Conservation (phyloP, 306 rosid species). For the Quercus rubra region DNA sequence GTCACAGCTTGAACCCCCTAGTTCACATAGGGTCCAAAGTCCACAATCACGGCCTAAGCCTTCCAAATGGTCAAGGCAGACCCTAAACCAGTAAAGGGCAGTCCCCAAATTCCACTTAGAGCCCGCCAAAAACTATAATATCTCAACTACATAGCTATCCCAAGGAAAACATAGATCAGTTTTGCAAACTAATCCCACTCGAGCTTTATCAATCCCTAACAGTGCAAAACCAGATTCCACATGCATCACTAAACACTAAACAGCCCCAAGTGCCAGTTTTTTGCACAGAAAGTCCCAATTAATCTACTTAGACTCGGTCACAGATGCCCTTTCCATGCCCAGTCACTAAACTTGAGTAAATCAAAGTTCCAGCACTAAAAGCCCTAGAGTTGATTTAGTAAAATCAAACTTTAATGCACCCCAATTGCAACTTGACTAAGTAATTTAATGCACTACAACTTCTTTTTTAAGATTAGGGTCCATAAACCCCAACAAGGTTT, state of each 20-base stretch:
- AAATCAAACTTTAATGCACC: not conserved
- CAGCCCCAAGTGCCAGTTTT: not conserved
- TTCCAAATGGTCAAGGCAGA: not conserved
- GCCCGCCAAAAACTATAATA: not conserved
- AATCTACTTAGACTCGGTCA: too few species aligned
- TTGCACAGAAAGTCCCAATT: not conserved
- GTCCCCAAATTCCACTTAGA: not conserved
- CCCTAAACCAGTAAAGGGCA: not conserved
- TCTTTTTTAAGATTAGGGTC: too few species aligned
- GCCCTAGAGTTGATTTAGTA: too few species aligned
- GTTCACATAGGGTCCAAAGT: not conserved
- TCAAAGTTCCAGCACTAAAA: not conserved
- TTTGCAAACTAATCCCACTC: not conserved
- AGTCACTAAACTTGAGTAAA: not conserved
- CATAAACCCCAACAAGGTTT: not conserved
- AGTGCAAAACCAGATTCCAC: too few species aligned
- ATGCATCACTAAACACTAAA: not conserved
- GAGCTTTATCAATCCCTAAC: not conserved
- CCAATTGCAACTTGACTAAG: not conserved
- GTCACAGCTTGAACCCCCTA: too few species aligned
- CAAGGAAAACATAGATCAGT: not conserved
- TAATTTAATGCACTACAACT: not conserved
- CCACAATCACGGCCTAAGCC: not conserved
- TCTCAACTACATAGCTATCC: not conserved
- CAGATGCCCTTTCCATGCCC: not conserved